Conservation (phyloP, 495 filamentous ascomycete genomes). For the Terfezia boudieri region DNA sequence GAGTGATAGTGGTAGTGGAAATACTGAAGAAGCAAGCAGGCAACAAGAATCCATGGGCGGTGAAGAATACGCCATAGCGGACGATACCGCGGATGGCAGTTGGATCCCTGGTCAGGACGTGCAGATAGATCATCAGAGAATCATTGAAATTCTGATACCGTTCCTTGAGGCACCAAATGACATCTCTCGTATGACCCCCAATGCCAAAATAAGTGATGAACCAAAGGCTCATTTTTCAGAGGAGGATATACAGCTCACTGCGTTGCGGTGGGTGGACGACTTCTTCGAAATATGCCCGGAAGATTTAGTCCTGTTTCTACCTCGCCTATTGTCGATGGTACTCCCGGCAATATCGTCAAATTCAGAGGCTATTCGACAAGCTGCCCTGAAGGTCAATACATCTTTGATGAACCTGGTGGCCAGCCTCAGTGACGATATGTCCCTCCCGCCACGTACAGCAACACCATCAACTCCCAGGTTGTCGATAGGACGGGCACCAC, state of each 20-base stretch:
- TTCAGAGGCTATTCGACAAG: constrained; percentile 66
- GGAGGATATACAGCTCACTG: constrained; percentile 74
- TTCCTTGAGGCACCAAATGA: constrained; percentile 64
- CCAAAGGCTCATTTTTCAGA: constrained; percentile 26
- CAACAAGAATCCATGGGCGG: constrained; percentile 27
- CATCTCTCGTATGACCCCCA: constrained; percentile 6
- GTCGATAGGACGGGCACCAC: constrained; percentile 4
- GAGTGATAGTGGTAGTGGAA: constrained; percentile 30
- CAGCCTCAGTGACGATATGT: constrained; percentile 56
- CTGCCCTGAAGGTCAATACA: constrained; percentile 69
- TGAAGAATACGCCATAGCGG: constrained; percentile 40
- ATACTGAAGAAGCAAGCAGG: constrained; percentile 27
- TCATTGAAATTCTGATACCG: constrained; percentile 74
- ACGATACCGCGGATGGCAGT: constrained; percentile 49
- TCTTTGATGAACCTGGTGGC: constrained; percentile 82
- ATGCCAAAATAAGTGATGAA: not conserved
- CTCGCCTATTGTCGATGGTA: constrained; percentile 71
- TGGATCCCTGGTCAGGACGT: constrained; percentile 97
- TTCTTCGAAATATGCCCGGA: constrained; percentile 96
- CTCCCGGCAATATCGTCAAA: constrained; percentile 87
- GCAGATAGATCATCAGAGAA: constrained; percentile 75
- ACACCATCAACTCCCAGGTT: constrained; percentile 21
- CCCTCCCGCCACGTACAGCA: constrained; percentile 20
- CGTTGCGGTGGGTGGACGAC: constrained; percentile 82
- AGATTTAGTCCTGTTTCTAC: constrained; percentile 89